These are phyloP conservation scores for Ustanciosporium gigantosporum DNA, from an alignment of 1,284 basidiomycete genomes.

Conservation along the genomic window DNA sequence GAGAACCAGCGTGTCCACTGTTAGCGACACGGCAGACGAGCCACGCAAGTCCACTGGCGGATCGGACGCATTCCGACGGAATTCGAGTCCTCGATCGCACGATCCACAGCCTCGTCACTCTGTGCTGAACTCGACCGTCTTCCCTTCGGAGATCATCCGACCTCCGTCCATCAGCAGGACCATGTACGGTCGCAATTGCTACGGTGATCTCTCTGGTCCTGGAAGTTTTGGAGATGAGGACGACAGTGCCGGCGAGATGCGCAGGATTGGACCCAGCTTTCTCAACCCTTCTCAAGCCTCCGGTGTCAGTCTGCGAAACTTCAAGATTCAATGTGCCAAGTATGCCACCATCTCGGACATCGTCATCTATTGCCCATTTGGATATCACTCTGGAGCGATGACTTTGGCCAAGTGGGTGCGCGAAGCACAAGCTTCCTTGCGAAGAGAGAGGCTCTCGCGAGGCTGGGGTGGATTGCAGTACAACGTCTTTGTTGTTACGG, in stretches of 20 bases:
- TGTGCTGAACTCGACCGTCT: constrained; percentile 49
- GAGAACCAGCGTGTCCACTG: constrained; percentile 31
- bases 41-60: neutral
- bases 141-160: constrained; percentile 39
- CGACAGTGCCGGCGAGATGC: constrained; percentile 4
- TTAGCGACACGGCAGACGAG: constrained; percentile 24
- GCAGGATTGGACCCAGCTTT: constrained; percentile 30
- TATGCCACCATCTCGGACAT: constrained; percentile 87
- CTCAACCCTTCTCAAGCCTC: constrained; percentile 33
- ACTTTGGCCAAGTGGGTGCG: constrained; percentile 47
- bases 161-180: constrained; percentile 26
- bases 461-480: constrained; percentile 70
- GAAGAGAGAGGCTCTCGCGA: constrained; percentile 65
- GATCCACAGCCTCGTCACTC: constrained; percentile 45
- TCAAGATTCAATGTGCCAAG: constrained; percentile 67
- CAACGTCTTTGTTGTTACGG: constrained; percentile 82
- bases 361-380: constrained; percentile 71
- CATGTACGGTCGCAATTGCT: constrained; percentile 22
- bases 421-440: constrained; percentile 50
- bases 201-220: constrained; percentile 10
- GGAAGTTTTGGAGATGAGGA: constrained; percentile 10
- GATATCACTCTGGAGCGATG: constrained; percentile 45
- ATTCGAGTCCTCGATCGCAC: neutral
- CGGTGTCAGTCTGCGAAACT: constrained; percentile 56
- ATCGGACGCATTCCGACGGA: neutral